phyloP scores from a whole-genome alignment of 2,329 filamentous ascomycete species.

The Penicillium sp. region DNA sequence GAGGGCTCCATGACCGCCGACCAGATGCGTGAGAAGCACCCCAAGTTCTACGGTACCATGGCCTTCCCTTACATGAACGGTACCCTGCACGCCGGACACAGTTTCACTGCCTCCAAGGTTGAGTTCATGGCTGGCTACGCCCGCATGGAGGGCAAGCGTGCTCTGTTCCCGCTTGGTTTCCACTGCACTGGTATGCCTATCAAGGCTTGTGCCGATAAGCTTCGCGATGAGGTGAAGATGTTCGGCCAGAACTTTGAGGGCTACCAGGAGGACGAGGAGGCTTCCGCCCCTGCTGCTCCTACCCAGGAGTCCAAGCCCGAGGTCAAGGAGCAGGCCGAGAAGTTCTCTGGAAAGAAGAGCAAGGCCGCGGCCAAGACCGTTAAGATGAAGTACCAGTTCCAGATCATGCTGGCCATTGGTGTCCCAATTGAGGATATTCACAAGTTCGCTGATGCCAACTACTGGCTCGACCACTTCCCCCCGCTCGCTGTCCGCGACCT shows the following conservation, averaged over 20 bases:
- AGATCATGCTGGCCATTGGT: constrained; percentile 90
- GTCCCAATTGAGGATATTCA: constrained; percentile 88
- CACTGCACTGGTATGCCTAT: constrained; percentile 98
- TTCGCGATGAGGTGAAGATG: constrained; percentile 81
- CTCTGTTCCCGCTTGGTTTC: constrained; percentile 88
- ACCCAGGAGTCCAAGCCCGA: constrained; percentile 59
- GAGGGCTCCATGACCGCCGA: constrained; percentile 70
- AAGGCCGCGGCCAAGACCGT: constrained; percentile 88
- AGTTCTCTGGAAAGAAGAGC: constrained; percentile 89
- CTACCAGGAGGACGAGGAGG: constrained; percentile 65
- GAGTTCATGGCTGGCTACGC: constrained; percentile 88
- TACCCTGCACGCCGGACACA: constrained; percentile 85
- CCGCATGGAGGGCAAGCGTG: constrained; percentile 84
- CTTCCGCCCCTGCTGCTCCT: constrained; percentile 50
- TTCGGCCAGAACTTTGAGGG: constrained; percentile 85
- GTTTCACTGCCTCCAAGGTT: constrained; percentile 87
- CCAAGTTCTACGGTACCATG: constrained; percentile 88
- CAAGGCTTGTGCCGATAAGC: constrained; percentile 95
- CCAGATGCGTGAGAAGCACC: constrained; percentile 75
- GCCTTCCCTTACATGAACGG: constrained; percentile 84
- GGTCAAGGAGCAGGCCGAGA: constrained; percentile 78
- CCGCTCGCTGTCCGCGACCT: constrained; percentile 75
- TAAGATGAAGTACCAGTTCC: constrained; percentile 94
- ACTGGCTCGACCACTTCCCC: constrained; percentile 93
- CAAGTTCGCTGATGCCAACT: constrained; percentile 82